phyloP scores from a whole-genome alignment of 441 rosid species.

The Gossypium davidsonii region DNA sequence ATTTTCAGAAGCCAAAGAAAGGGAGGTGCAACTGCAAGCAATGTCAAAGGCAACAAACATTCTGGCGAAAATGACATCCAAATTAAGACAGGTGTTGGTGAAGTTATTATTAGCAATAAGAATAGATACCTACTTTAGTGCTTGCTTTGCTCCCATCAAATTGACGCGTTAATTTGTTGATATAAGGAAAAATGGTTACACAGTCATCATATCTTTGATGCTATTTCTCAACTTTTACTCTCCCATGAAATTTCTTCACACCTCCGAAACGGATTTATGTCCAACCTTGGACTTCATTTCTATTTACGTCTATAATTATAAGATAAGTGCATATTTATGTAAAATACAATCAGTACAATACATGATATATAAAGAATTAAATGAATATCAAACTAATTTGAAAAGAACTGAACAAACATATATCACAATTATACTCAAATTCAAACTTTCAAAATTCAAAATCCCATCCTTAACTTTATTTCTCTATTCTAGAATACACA shows the following conservation, averaged over 20 bases:
- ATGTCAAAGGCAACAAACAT: not conserved
- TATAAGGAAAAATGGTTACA: not conserved
- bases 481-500: no score
- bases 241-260: slow-evolving; percentile 7
- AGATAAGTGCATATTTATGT: no score
- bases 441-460: no score
- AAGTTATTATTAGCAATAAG: not conserved
- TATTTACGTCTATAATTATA: no score
- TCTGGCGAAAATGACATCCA: not conserved
- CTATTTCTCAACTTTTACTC: not conserved
- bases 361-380: no score
- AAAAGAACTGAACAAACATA: no score
- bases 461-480: not conserved
- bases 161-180: not conserved
- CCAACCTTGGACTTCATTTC: not conserved
- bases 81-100: not conserved
- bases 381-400: no score
- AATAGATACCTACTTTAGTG: slow-evolving; percentile 3
- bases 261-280: not conserved
- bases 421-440: no score
- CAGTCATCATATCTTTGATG: not conserved
- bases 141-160: not conserved
- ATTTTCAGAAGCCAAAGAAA: not conserved
- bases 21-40: not conserved
- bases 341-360: no score